Evolutionary conservation across 1,139 yeast species (phyloP), one percentile per base, ranked within the genome.

Genomic region (Yamadazyma atmosphaerica): DNA sequence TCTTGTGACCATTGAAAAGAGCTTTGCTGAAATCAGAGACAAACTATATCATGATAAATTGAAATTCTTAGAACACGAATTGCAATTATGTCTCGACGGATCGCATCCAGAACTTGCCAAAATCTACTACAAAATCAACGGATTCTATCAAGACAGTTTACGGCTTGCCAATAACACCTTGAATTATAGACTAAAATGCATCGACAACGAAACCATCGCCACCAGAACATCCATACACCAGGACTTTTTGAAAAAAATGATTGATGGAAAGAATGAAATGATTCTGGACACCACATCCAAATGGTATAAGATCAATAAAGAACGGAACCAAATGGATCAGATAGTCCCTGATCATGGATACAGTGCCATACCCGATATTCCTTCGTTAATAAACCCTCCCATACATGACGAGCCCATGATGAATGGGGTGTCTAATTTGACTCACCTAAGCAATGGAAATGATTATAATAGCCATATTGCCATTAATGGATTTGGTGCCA

Each of bases 241-340:
- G 60, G 88, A 89, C 57, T 89, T 79, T 58, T 64, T 79, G 56
- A 85, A 84, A 52, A 76, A 79, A 45, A 67, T 79, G 34, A 80
- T 83, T 53, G 95, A 89, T 55, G 61, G 77, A 35, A 84, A 90
- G 46, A 75, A 76, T 41, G 68, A 72, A 26, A 71, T 88, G 69
- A 74, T 92, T 37, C 73, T 79, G 41, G 74, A 79, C 14, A 86
- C 96, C 4, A 90, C 98, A 1, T 79, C 86, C 35, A 75, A 81
- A 49, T 92, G 98, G 98, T 92, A 92, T 64, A 84, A 86, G 49
- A 86, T 90, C 53, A 90, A 90, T 61, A 81, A 84, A 52, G 98
- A 92, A 59, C 74, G 98, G 49, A 77, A 95, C 47, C 82, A 81
- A 39, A 74, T 89, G 79, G 98, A 90, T 58, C 79, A 82, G 49